phyloP scores from a whole-genome alignment of 352 stramenopile genomes.

The Globisporangium middletonii region DNA sequence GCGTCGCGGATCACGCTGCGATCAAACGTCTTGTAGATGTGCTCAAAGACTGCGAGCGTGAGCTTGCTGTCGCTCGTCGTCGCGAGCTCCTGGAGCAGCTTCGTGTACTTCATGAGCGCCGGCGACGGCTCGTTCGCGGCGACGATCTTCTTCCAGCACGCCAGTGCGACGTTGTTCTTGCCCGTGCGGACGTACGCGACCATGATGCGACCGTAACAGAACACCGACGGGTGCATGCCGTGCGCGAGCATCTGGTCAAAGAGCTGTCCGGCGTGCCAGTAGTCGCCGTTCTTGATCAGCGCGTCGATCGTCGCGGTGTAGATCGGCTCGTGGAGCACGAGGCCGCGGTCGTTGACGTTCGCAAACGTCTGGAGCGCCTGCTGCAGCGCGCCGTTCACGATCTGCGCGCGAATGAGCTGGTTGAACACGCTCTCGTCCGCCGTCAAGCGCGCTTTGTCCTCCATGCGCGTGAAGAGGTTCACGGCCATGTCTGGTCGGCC shows the following conservation, averaged over 20 bases:
- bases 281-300: constrained; percentile 45
- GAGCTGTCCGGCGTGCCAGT: constrained; percentile 63
- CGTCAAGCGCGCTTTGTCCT: constrained; percentile 37
- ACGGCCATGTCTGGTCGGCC: constrained; percentile 44
- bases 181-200: constrained; percentile 69
- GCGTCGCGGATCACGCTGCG: constrained; percentile 38
- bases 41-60: constrained; percentile 52
- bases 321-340: constrained; percentile 60
- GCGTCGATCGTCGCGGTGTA: constrained; percentile 73
- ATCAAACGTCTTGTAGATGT: constrained; percentile 45
- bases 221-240: constrained; percentile 53
- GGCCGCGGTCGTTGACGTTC: constrained; percentile 36
- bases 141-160: constrained; percentile 68
- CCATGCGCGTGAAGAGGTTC: constrained; percentile 58
- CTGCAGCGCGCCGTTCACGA: constrained; percentile 51
- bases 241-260: constrained; percentile 74
- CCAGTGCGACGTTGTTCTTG: constrained; percentile 49
- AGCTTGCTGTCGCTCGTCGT: constrained; percentile 58
- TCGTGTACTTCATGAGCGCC: constrained; percentile 48
- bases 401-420: constrained; percentile 75
- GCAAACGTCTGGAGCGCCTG: constrained; percentile 78
- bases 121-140: constrained; percentile 35
- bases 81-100: constrained; percentile 53
- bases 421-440: constrained; percentile 49
- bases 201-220: constrained; percentile 74